Evolutionary conservation across 2,329 filamentous ascomycete species (phyloP), one percentile per base, ranked within the genome.

Genomic region (Fusarium sp.): DNA sequence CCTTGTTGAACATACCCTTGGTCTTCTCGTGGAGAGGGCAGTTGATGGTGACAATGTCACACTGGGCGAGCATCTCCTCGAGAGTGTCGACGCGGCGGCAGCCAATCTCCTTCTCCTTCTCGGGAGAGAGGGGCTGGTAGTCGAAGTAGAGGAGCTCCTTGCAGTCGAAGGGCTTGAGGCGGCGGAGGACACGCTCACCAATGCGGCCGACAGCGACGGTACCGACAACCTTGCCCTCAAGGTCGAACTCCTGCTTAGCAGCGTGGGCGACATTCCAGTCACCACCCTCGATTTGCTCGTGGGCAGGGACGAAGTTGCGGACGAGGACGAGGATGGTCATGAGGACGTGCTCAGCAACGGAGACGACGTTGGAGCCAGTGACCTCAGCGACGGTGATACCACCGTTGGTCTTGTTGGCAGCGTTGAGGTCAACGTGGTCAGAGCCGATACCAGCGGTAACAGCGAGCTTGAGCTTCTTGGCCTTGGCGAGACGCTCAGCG

Each of bases 111-210:
- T 92, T 90, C 89, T 98, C 94, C 77, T 90, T 87, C 86, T 97
- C 94, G 66, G 93, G 79, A 66, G 84, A 87, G 72, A 99, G 88
- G 55, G 95, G 94, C 88, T 99, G 96, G 92, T 99, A 99, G 86
- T 99, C 96, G 82, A 93, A 98, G 92, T 99, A 99, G 71, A 98
- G 89, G 53, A 99, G 89, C 88, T 98, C 95, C 91, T 97, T 97
- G 93, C 96, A 99, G 87, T 97, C 95, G 80, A 99, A 99, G 74
- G 94, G 86, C 90, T 97, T 97, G 78, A 99, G 91, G 74, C 96
- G 91, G 82, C 95, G 92, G 76, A 99, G 90, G 63, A 99, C 96
- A 84, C 96, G 94, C 90, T 98, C 94, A 78, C 96, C 96, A 77
- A 99, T 99, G 81, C 96, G 93, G 81, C 96, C 96, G 69, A 98